Percentiles rank a stretch among this genome's conserved stretches.
phyloP scores from a whole-genome alignment of 2,329 filamentous ascomycete species.

The Hymenoscyphus repandus region DNA sequence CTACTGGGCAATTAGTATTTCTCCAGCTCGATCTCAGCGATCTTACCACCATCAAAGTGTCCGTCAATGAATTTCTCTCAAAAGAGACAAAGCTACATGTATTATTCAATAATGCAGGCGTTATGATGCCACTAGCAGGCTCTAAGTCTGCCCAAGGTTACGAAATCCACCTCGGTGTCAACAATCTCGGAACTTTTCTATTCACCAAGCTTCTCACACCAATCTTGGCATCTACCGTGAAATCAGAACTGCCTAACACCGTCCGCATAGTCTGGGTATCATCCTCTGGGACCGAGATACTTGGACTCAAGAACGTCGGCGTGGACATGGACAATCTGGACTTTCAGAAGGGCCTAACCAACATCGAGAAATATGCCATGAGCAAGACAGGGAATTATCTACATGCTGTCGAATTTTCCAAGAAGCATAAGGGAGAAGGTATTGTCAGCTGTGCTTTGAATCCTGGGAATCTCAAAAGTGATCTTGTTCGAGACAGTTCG shows the following conservation, averaged over 20 bases:
- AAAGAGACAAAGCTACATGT: constrained; percentile 34
- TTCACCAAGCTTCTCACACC: constrained; percentile 33
- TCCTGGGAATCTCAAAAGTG: constrained; percentile 16
- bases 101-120: constrained; percentile 34
- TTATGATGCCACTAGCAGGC: constrained; percentile 31
- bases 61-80: constrained; percentile 31
- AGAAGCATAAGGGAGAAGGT: constrained; percentile 11
- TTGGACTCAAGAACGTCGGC: background rate
- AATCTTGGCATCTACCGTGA: constrained; percentile 26
- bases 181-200: constrained; percentile 32
- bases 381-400: constrained; percentile 17
- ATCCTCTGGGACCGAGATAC: constrained; percentile 23
- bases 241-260: constrained; percentile 14
- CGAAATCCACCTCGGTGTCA: constrained; percentile 32
- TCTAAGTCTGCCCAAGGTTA: constrained; percentile 29
- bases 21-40: constrained; percentile 34
- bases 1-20: constrained; percentile 31
- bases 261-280: constrained; percentile 31
- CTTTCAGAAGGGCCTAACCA: constrained; percentile 6
- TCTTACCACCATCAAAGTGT: constrained; percentile 32
- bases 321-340: constrained; percentile 15
- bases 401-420: constrained; percentile 13
- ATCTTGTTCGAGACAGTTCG: constrained; percentile 1
- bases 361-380: constrained; percentile 7
- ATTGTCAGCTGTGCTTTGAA: constrained; percentile 17